Evolutionary conservation across 2,329 filamentous ascomycete species (phyloP).

Genomic region (Colletotrichum sp.): DNA sequence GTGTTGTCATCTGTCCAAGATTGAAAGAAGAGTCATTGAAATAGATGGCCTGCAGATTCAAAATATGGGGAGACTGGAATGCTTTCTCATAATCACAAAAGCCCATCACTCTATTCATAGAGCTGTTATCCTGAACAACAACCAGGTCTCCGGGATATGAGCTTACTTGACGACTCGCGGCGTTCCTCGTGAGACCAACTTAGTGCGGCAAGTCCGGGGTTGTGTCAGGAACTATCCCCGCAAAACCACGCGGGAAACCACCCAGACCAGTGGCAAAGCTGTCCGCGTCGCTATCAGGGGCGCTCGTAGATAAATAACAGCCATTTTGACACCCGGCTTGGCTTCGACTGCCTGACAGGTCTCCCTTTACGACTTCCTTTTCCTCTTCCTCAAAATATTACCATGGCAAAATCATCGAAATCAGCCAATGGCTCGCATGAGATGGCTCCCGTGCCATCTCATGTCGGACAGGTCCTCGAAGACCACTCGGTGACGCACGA

Average conservation of each 20-base stretch:
- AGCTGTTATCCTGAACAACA: neutral
- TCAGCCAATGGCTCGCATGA: neutral
- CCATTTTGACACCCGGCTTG: neutral
- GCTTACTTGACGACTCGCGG: neutral
- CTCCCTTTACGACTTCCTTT: neutral
- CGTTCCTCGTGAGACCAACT: neutral
- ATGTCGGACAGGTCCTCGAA: neutral
- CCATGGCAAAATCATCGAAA: neutral
- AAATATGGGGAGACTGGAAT: neutral
- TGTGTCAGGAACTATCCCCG: neutral
- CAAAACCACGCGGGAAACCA: neutral
- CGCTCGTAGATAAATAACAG: neutral
- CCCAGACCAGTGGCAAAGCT: neutral
- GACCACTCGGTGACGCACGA: constrained; percentile 22
- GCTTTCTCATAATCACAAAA: neutral
- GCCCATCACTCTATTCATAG: neutral
- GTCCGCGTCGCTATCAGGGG: neutral
- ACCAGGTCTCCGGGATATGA: neutral
- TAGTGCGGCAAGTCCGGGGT: neutral
- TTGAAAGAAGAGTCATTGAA: neutral
- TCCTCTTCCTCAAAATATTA: neutral
- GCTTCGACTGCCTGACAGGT: neutral
- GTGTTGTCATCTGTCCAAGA: neutral
- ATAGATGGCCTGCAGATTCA: neutral
- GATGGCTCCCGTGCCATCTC: neutral